Evolutionary conservation across 208 protist species (phyloP), one percentile per base, ranked within the genome.

Genomic region (Jaenimonas drosophilae): DNA sequence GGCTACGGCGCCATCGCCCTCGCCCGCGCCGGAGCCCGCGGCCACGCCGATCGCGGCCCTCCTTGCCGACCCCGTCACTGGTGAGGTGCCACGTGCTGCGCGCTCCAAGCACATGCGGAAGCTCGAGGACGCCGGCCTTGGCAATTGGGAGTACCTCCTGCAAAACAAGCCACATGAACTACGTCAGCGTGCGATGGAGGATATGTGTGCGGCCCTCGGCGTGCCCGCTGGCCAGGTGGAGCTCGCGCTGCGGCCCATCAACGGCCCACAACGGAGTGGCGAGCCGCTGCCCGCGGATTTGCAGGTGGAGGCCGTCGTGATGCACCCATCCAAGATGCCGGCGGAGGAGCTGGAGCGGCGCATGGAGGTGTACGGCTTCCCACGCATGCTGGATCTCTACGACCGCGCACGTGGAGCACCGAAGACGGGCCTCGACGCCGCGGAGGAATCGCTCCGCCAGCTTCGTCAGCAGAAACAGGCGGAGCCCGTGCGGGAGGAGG

Each of bases 141-240:
- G 43, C 49, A 51, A 76, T 41, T 89, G 79, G 79, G 12, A 2
- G 3, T 70, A 75, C 48, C 36, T 84, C 16, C 24, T 89, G 20
- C 27, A 30, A 1, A 54, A 81, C 40, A 67, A 77, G 60, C 63
- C 64, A 11, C 58, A 72, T 40, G 64, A 82, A 45, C 48, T 84
- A 25, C 60, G 49, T 20, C 49, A 45, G 43, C 54, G 51, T 0
- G 54, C 79, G 42, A 38, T 28, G n/a, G 55, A 62, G n/a, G 79
- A 89, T 44, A 43, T 57, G 7, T 54, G 58, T 41, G 57, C 51
- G 30, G 70, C 63, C 7, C 31, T 84, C 16, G 66, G 63, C n/a
- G 43, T 76, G 9, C 60, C 62, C 3, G 38, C 58, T 26, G 58
- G 58, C 32, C 60, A 80, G 58, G 38, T 81, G 5, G 29, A 44